Evolutionary conservation across 768 basidiomycete species (phyloP), one percentile per base, ranked within the genome.

Genomic region (Russula griseocarnosa): DNA sequence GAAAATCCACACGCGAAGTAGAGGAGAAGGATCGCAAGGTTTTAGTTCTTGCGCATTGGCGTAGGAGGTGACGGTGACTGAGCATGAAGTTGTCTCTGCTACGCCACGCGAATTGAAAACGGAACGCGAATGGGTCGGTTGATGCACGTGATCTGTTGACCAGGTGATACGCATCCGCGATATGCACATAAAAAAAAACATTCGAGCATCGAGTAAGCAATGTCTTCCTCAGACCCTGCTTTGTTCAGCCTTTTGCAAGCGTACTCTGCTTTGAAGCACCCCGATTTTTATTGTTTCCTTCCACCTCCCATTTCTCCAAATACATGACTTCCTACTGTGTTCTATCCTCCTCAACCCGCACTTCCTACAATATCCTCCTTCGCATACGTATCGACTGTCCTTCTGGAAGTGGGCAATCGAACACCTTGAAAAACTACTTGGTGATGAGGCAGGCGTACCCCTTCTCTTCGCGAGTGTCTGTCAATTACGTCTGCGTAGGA

Each of bases 381-480:
- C 89, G 0, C 65, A 68, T 20, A 77, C 82, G 66, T 90, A 87
- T 66, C 88, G 87, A 65, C 75, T 75, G 54, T 64, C 71, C 3
- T 92, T 90, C 71, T 92, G 88, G 88, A 92, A 91, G 74, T 86
- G 86, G 82, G 78, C 76, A 0, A 81, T 91, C 22, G 69, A 72
- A 24, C 71, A 77, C 42, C 75, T 92, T 42, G 90, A 90, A 73
- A 69, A 69, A 14, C 60, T 80, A 64, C 60, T 70, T 18, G 63
- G 63, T 22, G 73, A 76, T n/a, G 81, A 86, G 79, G 86, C 79
- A 78, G 68, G 79, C 74, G 5, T 20, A 22, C 52, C 62, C 38
- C 44, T 36, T 38, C 20, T 40, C 60, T 69, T 60, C 50, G 42
- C 20, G 8, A 28, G 42, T 22, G 46, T 50, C 50, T 46, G 58